These are phyloP conservation scores for Fusarium sacchari DNA, from an alignment of 2,329 filamentous ascomycete species.

Conservation along the genomic window DNA sequence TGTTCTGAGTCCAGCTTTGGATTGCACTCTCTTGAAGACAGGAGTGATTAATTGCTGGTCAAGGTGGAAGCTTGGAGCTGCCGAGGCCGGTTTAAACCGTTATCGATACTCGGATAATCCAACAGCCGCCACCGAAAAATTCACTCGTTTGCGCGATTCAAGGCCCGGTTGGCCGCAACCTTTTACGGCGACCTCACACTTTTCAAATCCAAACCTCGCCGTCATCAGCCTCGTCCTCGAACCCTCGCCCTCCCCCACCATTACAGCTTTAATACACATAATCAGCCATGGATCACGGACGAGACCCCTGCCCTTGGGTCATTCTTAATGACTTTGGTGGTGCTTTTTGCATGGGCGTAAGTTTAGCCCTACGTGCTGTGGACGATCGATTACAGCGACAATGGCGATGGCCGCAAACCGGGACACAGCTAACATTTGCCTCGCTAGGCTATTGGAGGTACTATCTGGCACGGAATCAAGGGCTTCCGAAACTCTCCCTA, in stretches of 20 bases:
- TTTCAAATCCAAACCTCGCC: constrained; percentile 30
- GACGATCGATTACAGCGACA: constrained; percentile 6
- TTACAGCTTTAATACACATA: constrained; percentile 11
- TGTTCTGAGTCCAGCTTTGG: not conserved
- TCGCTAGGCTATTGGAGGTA: constrained; percentile 75
- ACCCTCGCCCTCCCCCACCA: not conserved
- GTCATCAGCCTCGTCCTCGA: constrained; percentile 24
- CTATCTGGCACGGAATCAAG: constrained; percentile 97
- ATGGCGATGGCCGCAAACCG: not conserved
- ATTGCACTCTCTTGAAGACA: not conserved
- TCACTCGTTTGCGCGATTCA: constrained; percentile 26
- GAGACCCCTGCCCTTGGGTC: constrained; percentile 97
- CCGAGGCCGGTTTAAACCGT: constrained; percentile 16
- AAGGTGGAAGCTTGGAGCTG: constrained; percentile 25
- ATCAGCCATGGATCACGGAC: constrained; percentile 84
- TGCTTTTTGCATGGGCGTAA: constrained; percentile 95
- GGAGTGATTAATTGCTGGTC: not conserved
- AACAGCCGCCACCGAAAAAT: constrained; percentile 23
- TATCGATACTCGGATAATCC: constrained; percentile 20
- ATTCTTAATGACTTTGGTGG: constrained; percentile 97
- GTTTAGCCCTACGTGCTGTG: constrained; percentile 45
- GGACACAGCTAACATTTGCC: constrained; percentile 28
- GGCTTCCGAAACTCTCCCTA: constrained; percentile 90
- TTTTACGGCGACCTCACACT: constrained; percentile 35
- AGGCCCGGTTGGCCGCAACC: constrained; percentile 25